phyloP scores from a whole-genome alignment of 495 filamentous ascomycete species.

The Hypoxylon lienhwacheense region DNA sequence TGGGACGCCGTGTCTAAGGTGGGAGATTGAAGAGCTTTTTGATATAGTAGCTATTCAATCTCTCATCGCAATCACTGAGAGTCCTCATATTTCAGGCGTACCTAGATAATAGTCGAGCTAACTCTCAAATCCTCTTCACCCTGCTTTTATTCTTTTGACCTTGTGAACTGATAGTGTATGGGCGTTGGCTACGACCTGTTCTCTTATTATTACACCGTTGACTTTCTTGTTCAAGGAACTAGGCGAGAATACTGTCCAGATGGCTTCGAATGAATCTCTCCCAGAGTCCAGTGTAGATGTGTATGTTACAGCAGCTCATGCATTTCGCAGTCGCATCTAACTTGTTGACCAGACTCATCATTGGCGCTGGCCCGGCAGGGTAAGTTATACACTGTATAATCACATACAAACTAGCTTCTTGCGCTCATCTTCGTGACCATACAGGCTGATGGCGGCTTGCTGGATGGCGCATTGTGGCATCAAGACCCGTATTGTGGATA shows the following conservation, averaged over 20 bases:
- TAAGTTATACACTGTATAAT: conserved; percentile 22
- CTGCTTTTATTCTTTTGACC: too few relatives aligned
- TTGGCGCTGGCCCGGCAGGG: conserved; percentile 66
- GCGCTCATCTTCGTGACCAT: not conserved
- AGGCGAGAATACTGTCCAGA: conserved; percentile 1
- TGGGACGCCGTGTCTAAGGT: too few relatives aligned
- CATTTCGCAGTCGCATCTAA: conserved; percentile 1
- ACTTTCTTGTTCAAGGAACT: too few relatives aligned
- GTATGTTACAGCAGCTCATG: conserved; percentile 19
- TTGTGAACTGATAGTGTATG: too few relatives aligned
- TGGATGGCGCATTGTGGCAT: conserved; percentile 66
- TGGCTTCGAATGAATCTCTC: conserved; percentile 12
- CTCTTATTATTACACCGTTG: too few relatives aligned
- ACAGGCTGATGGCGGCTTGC: conserved; percentile 59
- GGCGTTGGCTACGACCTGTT: too few relatives aligned
- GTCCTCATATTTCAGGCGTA: too few relatives aligned
- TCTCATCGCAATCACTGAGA: too few relatives aligned
- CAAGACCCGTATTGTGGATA: conserved; percentile 62
- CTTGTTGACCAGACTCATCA: conserved; percentile 48
- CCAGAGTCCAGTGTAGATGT: conserved; percentile 41
- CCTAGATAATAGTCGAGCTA: too few relatives aligned
- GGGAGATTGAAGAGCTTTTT: too few relatives aligned
- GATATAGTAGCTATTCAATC: too few relatives aligned
- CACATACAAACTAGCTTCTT: not conserved
- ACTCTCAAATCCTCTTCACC: too few relatives aligned